Evolutionary conservation across 257 asterid species (phyloP).

Genomic region (Nicotiana otophora): DNA sequence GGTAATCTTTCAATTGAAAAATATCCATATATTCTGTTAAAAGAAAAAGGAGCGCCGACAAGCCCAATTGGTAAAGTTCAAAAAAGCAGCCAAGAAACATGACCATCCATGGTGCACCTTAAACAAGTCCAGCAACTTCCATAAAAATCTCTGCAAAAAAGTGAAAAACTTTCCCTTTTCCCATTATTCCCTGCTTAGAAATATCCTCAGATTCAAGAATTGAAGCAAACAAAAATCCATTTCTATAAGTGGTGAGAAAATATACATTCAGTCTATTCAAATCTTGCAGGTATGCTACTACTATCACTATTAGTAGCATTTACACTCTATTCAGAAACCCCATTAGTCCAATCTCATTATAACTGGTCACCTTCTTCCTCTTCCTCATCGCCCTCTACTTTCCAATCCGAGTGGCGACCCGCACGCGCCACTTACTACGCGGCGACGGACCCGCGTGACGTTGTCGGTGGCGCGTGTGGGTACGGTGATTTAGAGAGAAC

Average conservation of each 20-base stretch:
- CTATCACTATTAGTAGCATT: constrained; percentile 12
- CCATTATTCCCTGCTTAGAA: neutral
- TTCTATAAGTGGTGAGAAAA: neutral
- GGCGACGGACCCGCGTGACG: constrained; percentile 62
- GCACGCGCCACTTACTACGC: constrained; percentile 94
- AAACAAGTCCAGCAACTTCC: neutral
- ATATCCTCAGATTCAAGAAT: neutral
- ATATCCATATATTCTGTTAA: neutral
- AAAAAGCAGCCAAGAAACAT: neutral
- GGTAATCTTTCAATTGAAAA: neutral
- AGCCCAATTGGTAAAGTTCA: neutral
- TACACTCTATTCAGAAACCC: constrained; percentile 28
- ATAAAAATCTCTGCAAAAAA: neutral
- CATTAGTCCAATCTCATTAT: constrained; percentile 42
- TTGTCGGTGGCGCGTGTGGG: constrained; percentile 96
- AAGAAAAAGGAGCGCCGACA: constrained; percentile 5
- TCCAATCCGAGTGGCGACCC: constrained; percentile 68
- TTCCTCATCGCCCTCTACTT: constrained; percentile 34
- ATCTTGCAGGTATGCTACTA: constrained; percentile 1
- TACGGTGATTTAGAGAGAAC: constrained; percentile 63
- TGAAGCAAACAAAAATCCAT: neutral
- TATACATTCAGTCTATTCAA: neutral
- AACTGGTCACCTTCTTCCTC: constrained; percentile 38
- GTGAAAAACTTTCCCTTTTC: neutral
- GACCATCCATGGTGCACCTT: neutral